phyloP scores from a whole-genome alignment of 805 yeast species.

The Soucietia sequanensis region DNA sequence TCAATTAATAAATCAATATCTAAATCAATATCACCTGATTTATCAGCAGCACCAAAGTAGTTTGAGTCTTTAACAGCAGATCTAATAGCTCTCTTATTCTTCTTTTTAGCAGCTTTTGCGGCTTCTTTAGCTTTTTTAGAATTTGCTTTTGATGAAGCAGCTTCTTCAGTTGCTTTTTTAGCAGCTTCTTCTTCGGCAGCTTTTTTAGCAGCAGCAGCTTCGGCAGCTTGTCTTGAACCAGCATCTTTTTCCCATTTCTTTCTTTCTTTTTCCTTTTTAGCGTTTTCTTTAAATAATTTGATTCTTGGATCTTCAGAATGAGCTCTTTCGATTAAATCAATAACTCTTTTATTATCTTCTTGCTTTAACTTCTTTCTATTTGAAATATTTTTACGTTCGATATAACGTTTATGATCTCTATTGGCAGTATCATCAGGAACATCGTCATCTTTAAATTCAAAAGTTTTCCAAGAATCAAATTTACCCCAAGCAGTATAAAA shows the following conservation, averaged over 20 bases:
- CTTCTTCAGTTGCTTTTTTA: slow-evolving; percentile 72
- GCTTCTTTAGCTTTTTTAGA: slow-evolving; percentile 87
- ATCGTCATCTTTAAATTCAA: slow-evolving; percentile 97
- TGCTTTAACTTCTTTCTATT: slow-evolving; percentile 97
- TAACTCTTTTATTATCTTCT: slow-evolving; percentile 89
- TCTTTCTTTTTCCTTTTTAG: slow-evolving; percentile 90
- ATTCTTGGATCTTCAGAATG: slow-evolving; percentile 92
- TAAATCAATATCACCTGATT: slow-evolving; percentile 65
- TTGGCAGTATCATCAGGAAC: slow-evolving; percentile 98
- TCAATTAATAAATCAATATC: slow-evolving; percentile 82
- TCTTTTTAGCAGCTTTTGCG: slow-evolving; percentile 97
- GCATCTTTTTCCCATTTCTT: slow-evolving; percentile 98
- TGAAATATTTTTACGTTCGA: slow-evolving; percentile 95
- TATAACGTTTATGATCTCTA: slow-evolving; percentile 98
- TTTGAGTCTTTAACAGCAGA: slow-evolving; percentile 75
- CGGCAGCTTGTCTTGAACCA: slow-evolving; percentile 95
- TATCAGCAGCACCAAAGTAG: slow-evolving; percentile 78
- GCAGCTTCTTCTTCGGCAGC: slow-evolving; percentile 86
- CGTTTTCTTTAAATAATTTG: slow-evolving; percentile 87
- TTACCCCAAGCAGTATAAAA: slow-evolving; percentile 93
- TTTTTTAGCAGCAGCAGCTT: slow-evolving; percentile 78
- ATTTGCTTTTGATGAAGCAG: slow-evolving; percentile 56
- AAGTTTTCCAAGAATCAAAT: slow-evolving; percentile 97
- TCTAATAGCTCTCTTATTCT: slow-evolving; percentile 89
- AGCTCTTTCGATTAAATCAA: slow-evolving; percentile 85